Conservation (phyloP, 78 protist genomes). For the Cavenderia fasciculata region DNA sequence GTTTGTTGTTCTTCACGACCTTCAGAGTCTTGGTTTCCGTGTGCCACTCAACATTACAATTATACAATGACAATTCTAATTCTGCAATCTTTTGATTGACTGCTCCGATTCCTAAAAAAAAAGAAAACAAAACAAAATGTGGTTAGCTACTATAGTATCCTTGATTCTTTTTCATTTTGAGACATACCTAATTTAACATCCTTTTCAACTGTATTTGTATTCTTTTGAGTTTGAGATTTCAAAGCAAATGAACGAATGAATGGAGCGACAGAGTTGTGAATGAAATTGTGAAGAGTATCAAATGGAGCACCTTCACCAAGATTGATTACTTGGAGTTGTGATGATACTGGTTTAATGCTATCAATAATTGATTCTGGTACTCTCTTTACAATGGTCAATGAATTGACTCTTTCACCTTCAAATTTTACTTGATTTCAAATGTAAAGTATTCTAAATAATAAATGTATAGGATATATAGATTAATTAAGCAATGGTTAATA, state of each 20-base stretch:
- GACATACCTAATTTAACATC: constrained; percentile 49
- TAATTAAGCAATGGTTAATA: too few relatives aligned
- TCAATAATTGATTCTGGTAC: constrained; percentile 59
- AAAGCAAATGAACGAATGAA: constrained; percentile 65
- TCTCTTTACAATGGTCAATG: constrained; percentile 63
- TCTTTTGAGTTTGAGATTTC: neutral
- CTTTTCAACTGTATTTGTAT: too few relatives aligned
- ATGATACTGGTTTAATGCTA: constrained; percentile 19
- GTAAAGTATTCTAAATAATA: constrained; percentile 32
- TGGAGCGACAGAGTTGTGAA: constrained; percentile 88
- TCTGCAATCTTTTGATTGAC: constrained; percentile 86
- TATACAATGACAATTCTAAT: constrained; percentile 77
- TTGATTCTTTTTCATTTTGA: too few relatives aligned
- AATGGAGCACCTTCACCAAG: constrained; percentile 83
- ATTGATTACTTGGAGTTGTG: constrained; percentile 74
- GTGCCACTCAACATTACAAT: constrained; percentile 79
- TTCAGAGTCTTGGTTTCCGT: constrained; percentile 83
- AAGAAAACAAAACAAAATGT: too few relatives aligned
- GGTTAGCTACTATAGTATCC: too few relatives aligned
- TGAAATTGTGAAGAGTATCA: constrained; percentile 83
- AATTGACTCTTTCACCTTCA: constrained; percentile 54
- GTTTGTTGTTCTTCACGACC: constrained; percentile 11
- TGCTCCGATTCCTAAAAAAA: constrained; percentile 68
- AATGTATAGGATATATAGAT: too few relatives aligned
- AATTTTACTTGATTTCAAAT: constrained; percentile 76